Evolutionary conservation across 2,329 filamentous ascomycete species (phyloP), one percentile per base, ranked within the genome.

Genomic region (Ophiostoma himal-ulmi): DNA sequence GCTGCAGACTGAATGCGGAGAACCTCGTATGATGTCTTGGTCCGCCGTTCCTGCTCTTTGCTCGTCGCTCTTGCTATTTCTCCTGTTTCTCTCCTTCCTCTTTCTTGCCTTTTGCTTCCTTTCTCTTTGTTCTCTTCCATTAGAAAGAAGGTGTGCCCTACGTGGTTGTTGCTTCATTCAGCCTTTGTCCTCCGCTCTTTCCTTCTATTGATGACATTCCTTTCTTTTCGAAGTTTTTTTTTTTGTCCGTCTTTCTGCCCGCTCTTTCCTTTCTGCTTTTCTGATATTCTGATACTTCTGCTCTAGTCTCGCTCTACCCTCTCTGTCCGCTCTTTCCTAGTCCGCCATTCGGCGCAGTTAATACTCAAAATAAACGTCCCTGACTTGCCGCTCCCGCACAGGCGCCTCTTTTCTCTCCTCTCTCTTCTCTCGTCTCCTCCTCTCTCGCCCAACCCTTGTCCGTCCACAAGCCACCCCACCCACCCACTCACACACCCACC

Each of bases 331-430:
- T 64, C 60, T n/a, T 64, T 34, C 26, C 60, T 14, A 22, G 10
- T 57, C 52, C 52, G 52, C 52, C 22, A 22, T 57, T 57, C 17
- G 17, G 5, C 44, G 20, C 3, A 17, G 44, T 14, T 10, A 13
- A 57, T 26, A 37, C 11, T 30, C 39, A 13, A 54, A 60, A 60
- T 30, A 30, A 34, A 48, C 54, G 67, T 68, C 22, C 60, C 67
- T 69, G 26, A 34, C 57, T 69, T 69, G 70, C 68, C 64, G 68
- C 70, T 71, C 68, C 70, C 70, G 70, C 65, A 69, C 70, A 69
- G 68, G 70, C 70, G 68, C 70, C 67, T 52, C 68, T 64, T 34
- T 68, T n/a, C 11, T 36, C 60, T 37, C 5, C 20, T n/a, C 11
- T 48, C 11, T 48, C 5, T 20, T 5, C 13, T 48, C 8, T 48